Evolutionary conservation across 2,329 filamentous ascomycete species (phyloP), one percentile per base, ranked within the genome.

Genomic region (Venturia carpophila): DNA sequence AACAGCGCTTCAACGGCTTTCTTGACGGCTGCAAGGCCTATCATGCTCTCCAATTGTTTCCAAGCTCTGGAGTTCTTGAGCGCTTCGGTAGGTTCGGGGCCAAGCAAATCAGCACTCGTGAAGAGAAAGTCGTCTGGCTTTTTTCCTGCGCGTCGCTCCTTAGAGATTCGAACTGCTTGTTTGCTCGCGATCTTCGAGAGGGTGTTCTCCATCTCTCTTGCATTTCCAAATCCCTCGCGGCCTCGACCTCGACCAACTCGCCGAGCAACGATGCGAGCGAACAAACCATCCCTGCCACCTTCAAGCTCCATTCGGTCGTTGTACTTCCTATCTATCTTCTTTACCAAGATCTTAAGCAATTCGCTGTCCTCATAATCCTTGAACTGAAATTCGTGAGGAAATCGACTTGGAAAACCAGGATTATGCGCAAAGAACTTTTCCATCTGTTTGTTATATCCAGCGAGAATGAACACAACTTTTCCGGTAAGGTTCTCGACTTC

Each of bases 371-470:
- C 77, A 67, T 90, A 92, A 72, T 93, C 89, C 0, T 82, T 76
- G 65, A 92, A 93, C 52, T 83, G 80, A 69, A 92, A 78, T 42
- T 80, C 75, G 13, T 84, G 77, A 0, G 89, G 89, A 45, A 93
- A 86, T 0, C 89, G 84, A 68, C 87, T 90, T 0, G 83, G 79
- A 2, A 92, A 77, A 0, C 90, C 89, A 0, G 85, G 85, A 56
- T 92, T 92, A 67, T 92, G 88, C 0, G 83, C 79, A 60, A 90
- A 91, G 72, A 92, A 91, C 0, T 80, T 80, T 69, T 92, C 88
- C 89, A 93, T 92, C 67, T 89, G 80, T 68, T 85, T 86, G 61
- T 79, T 79, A 73, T 92, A 92, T 0, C 90, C 89, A 0, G 89
- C 89, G 2, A 93, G 77, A 0, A 92, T 79, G 64, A 92, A 89